Evolutionary conservation across 257 asterid species (phyloP).

Genomic region (Leptodermis oblonga): DNA sequence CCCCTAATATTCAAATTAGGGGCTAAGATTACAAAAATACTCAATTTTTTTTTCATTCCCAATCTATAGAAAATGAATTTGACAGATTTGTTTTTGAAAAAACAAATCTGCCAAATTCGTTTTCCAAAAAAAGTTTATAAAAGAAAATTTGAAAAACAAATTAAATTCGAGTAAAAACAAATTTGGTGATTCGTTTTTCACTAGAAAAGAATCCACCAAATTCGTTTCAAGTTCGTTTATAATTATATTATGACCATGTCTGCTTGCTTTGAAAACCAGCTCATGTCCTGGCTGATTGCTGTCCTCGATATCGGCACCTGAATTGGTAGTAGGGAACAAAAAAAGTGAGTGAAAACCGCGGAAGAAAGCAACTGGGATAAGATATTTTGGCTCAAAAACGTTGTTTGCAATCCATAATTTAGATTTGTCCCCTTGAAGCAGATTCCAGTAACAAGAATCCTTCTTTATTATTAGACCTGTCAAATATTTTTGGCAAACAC

Average conservation of each 20-base stretch:
- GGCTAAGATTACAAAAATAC: too few species aligned
- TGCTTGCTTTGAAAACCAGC: slow-evolving; percentile 79
- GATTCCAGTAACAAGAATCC: slow-evolving; percentile 90
- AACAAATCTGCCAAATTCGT: too few species aligned
- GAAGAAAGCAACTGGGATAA: background rate
- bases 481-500: slow-evolving; percentile 53
- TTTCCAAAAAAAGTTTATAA: too few species aligned
- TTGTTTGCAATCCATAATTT: slow-evolving; percentile 87
- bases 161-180: too few species aligned
- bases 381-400: slow-evolving; percentile 31
- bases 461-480: slow-evolving; percentile 63
- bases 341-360: background rate
- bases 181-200: too few species aligned
- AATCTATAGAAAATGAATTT: too few species aligned
- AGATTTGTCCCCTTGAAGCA: slow-evolving; percentile 72
- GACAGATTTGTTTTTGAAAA: too few species aligned
- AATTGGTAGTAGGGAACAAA: background rate
- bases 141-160: too few species aligned
- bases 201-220: too few species aligned
- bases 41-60: too few species aligned
- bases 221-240: too few species aligned
- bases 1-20: too few species aligned
- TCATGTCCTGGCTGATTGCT: slow-evolving; percentile 35
- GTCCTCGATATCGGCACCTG: slow-evolving; percentile 20
- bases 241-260: slow-evolving; percentile 57